Evolutionary conservation across 1,284 basidiomycete genomes (phyloP).

Genomic region (Phellopilus nigrolimitatus): DNA sequence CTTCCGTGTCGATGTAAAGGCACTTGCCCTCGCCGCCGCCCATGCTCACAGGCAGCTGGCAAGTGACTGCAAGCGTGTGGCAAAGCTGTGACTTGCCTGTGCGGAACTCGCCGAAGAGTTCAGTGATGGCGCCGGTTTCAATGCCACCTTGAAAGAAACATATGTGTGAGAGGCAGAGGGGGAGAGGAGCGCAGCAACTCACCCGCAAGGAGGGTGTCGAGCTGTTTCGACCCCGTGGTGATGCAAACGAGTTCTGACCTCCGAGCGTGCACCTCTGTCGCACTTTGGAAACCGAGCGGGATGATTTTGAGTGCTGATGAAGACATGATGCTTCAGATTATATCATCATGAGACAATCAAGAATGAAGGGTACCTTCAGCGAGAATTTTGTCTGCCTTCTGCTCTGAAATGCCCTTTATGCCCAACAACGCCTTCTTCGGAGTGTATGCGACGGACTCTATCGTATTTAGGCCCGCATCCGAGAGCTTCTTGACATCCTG

Average conservation of each 20-base stretch:
- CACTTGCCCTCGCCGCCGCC: constrained; percentile 99
- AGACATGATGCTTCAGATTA: constrained; percentile 5
- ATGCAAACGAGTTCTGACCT: constrained; percentile 97
- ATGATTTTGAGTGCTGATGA: constrained; percentile 87
- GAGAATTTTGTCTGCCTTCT: constrained; percentile 97
- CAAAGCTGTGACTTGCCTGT: constrained; percentile 99
- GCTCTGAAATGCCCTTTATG: constrained; percentile 97
- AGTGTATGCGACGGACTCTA: constrained; percentile 96
- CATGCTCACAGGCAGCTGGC: constrained; percentile 96
- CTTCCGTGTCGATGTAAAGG: constrained; percentile 98
- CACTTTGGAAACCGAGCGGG: constrained; percentile 97
- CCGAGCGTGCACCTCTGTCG: constrained; percentile 94
- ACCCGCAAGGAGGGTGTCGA: constrained; percentile 96
- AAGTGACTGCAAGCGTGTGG: constrained; percentile 97
- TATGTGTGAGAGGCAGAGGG: neutral
- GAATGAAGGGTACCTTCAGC: constrained; percentile 66
- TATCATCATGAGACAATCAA: constrained; percentile 18
- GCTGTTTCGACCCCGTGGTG: constrained; percentile 93
- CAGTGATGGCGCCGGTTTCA: constrained; percentile 98
- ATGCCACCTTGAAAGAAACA: constrained; percentile 71
- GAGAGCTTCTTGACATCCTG: constrained; percentile 95
- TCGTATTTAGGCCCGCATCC: constrained; percentile 91
- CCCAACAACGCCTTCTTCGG: constrained; percentile 90
- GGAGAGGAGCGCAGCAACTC: constrained; percentile 24
- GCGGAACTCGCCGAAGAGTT: constrained; percentile 97